Base-by-base conservation (phyloP, 2,329 filamentous ascomycete species). In the Tolypocladium inflatum region DNA sequence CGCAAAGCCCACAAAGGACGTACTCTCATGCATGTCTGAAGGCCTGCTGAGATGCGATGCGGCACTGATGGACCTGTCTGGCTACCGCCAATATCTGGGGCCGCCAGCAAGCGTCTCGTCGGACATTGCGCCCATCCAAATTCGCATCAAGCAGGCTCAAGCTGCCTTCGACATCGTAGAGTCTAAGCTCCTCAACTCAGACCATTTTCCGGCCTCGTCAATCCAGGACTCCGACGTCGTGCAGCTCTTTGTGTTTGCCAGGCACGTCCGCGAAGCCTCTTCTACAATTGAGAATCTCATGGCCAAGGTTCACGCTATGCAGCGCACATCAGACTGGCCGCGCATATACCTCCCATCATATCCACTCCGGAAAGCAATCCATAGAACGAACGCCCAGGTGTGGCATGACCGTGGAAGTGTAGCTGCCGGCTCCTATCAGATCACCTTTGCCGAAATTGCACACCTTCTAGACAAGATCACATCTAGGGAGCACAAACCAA, bases 331-430 rank as follows among this genome's bases (percentile, higher is more conserved):
- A 4, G 68, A 69, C 58, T 68, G 72, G 60, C 76, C 73, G 58
- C 71, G 70, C 5, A 62, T 83, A 13, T 74, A 81, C 58, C 66
- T 78, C 1, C 81, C 82, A 4, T 79, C 77, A 0, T 84, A 84
- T 60, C 79, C 81, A 0, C 72, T 79, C n/a, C 63, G 65, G 51
- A 84, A 84, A 63, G 74, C 80, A 5, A 57, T 83, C 2, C 76
- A 81, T 61, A 72, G 81, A 39, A 78, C 78, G 7, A 84, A 84
- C 63, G 73, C 77, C 3, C 80, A 83, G 61, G 81, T 84, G 5
- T 73, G 81, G 38, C 82, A 85, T 62, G 82, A 85, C 63, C 74
- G 81, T 60, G 82, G 82, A 21, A 81, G 81, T 30, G 73, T 82
- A 23, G 83, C 81, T 5, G 81, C 80, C 6, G 79, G 79, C 65